Base-by-base conservation (phyloP, 768 basidiomycete genomes). In the Amanita jacksonii region DNA sequence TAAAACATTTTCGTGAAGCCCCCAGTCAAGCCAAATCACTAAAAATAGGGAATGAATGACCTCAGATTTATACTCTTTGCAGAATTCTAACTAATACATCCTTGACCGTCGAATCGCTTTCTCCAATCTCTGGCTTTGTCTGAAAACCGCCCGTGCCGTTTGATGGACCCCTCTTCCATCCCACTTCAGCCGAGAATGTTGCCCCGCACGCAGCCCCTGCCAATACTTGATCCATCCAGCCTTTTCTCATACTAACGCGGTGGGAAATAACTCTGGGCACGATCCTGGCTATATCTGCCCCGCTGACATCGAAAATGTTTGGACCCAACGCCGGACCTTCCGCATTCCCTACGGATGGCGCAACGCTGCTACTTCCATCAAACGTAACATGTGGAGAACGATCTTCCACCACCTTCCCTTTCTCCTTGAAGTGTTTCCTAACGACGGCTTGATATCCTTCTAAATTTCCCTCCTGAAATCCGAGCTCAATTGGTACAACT, bases 181-280 rank as follows among this genome's bases (percentile, higher is more conserved):
- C 28, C 1, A 22, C 19, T 15, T 16, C 32, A 42, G 20, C 30
- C 27, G 20, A 8, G 15, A 30, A 31, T 12, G 42, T 25, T 8
- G 42, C 42, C 13, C 42, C 33, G 27, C n/a, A 34, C 20, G 35
- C 33, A 2, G 9, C 33, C 48, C 83, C 76, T 6, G 75, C 75
- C 45, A 88, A 58, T 2, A 85, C 60, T 56, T 88, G 82, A 46
- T 85, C 81, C 47, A 76, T 67, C 1, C 81, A 81, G 1, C 82
- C 76, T 55, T 78, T 72, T 28, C 85, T 69, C 44, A 85, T 72
- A 39, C 81, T 68, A 48, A 90, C 55, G 8, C 87, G 79, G 62
- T 90, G 87, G 5, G 81, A 79, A 23, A 89, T 70, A 0, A 81
- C 76, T 16, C 83, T 64, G 27, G 83, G 83, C 49, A 85, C 73